A percentile compares a stretch with the other conserved stretches of the same genome.
phyloP scores from a whole-genome alignment of 2,329 filamentous ascomycete species.

The Penicillium sp. region DNA sequence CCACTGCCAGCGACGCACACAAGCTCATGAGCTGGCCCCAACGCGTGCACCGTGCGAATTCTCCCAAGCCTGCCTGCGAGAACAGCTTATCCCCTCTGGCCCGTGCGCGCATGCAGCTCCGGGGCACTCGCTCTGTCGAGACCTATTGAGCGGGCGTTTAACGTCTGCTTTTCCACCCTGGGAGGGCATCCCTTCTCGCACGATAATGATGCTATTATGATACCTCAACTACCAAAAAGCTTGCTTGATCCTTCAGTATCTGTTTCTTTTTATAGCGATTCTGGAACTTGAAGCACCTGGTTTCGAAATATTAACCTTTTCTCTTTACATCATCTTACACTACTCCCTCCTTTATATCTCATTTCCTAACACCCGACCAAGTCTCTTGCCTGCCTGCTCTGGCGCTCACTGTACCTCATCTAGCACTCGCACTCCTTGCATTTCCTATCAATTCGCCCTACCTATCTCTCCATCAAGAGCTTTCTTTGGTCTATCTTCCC shows the following conservation, averaged over 20 bases:
- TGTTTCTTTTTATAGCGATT: slow-evolving; percentile 15
- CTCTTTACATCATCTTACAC: slow-evolving; percentile 3
- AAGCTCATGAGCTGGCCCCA: slow-evolving; percentile 38
- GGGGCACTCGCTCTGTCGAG: slow-evolving; percentile 30
- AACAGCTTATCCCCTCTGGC: slow-evolving; percentile 23
- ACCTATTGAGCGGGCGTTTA: slow-evolving; percentile 23
- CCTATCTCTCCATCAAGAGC: neutral
- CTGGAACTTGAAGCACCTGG: slow-evolving; percentile 7
- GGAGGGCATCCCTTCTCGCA: slow-evolving; percentile 8
- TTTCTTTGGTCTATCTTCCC: neutral
- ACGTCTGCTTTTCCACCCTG: neutral
- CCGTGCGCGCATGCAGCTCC: slow-evolving; percentile 26
- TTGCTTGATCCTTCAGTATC: slow-evolving; percentile 3
- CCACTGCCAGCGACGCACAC: slow-evolving; percentile 31
- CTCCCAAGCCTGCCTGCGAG: slow-evolving; percentile 13
- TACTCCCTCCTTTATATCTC: neutral
- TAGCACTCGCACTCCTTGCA: neutral
- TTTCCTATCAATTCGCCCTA: neutral
- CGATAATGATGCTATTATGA: slow-evolving; percentile 28
- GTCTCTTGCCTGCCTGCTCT: neutral
- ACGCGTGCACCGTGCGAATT: slow-evolving; percentile 16
- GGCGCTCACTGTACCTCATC: neutral
- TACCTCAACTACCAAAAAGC: slow-evolving; percentile 18
- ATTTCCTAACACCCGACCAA: neutral
- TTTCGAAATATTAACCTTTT: slow-evolving; percentile 4